phyloP scores from a whole-genome alignment of 2,329 filamentous ascomycete species.

The Colletotrichum acutatum region DNA sequence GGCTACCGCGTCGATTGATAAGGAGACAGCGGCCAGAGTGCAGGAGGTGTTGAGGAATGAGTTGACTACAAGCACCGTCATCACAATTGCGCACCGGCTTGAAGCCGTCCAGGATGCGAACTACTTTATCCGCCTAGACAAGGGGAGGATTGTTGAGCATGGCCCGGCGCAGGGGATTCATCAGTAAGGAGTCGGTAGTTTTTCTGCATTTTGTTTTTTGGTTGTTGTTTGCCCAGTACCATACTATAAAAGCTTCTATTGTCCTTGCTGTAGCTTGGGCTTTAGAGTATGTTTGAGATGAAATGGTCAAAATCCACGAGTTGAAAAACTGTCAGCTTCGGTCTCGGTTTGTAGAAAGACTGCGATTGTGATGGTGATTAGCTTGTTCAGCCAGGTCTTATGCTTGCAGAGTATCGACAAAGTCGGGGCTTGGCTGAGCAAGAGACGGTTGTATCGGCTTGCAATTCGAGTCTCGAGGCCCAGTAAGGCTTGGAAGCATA shows the following conservation, averaged over 20 bases:
- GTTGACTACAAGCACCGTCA: slow-evolving; percentile 66
- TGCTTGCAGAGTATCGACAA: neutral
- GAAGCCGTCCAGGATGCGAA: slow-evolving; percentile 70
- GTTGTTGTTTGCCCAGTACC: neutral
- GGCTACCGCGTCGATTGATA: slow-evolving; percentile 72
- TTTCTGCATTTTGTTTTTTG: neutral
- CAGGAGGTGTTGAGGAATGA: slow-evolving; percentile 68
- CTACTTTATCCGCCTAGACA: slow-evolving; percentile 65
- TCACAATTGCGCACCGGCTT: slow-evolving; percentile 74
- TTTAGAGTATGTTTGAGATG: neutral
- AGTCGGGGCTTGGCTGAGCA: neutral
- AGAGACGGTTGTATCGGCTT: neutral
- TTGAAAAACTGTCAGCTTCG: neutral
- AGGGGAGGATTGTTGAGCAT: slow-evolving; percentile 60
- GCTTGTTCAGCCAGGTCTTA: neutral
- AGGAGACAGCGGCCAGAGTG: slow-evolving; percentile 66
- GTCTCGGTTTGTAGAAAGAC: neutral
- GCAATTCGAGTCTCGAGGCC: neutral
- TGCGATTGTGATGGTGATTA: neutral
- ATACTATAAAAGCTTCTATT: neutral
- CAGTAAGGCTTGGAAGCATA: neutral
- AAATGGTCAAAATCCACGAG: neutral
- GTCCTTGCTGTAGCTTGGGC: neutral
- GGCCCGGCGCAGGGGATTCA: slow-evolving; percentile 49
- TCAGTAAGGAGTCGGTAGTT: neutral